Evolutionary conservation across 2,329 filamentous ascomycete genomes (phyloP).

Genomic region (Ophiocordyceps camponoti-rufipedis): DNA sequence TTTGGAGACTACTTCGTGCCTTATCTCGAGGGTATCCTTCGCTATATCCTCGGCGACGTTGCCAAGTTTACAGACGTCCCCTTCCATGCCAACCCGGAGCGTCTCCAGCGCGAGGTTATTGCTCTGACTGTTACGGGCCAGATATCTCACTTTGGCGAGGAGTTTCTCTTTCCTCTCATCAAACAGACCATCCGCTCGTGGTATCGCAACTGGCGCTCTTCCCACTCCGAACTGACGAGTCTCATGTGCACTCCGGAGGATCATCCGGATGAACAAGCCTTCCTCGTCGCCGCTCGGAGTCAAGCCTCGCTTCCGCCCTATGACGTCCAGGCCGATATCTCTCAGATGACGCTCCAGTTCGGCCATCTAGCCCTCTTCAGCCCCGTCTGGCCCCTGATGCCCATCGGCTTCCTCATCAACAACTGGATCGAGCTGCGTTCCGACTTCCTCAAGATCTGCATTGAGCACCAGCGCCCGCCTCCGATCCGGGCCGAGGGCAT

Average conservation of each 20-base stretch:
- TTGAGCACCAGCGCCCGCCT: slow-evolving; percentile 52
- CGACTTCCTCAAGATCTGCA: slow-evolving; percentile 59
- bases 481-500: slow-evolving; percentile 56
- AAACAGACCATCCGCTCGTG: slow-evolving; percentile 37
- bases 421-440: slow-evolving; percentile 64
- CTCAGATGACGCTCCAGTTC: slow-evolving; percentile 57
- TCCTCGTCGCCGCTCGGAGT: slow-evolving; percentile 44
- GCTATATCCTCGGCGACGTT: slow-evolving; percentile 16
- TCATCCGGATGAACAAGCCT: slow-evolving; percentile 41
- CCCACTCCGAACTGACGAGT: slow-evolving; percentile 18
- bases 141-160: slow-evolving; percentile 52
- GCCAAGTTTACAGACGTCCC: slow-evolving; percentile 30
- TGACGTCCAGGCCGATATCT: slow-evolving; percentile 54
- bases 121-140: slow-evolving; percentile 59
- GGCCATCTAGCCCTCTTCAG: slow-evolving; percentile 59
- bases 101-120: slow-evolving; percentile 55
- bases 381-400: slow-evolving; percentile 58
- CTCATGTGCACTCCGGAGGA: slow-evolving; percentile 32
- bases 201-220: slow-evolving; percentile 22
- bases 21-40: slow-evolving; percentile 41
- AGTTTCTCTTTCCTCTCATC: slow-evolving; percentile 50
- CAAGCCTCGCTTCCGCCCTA: slow-evolving; percentile 51
- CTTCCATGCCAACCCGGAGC: slow-evolving; percentile 47
- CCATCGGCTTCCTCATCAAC: slow-evolving; percentile 55
- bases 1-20: slow-evolving; percentile 52